These are phyloP conservation scores for Sequoiadendron giganteum DNA, from an alignment of 75 land plant genomes.

Conservation along the genomic window DNA sequence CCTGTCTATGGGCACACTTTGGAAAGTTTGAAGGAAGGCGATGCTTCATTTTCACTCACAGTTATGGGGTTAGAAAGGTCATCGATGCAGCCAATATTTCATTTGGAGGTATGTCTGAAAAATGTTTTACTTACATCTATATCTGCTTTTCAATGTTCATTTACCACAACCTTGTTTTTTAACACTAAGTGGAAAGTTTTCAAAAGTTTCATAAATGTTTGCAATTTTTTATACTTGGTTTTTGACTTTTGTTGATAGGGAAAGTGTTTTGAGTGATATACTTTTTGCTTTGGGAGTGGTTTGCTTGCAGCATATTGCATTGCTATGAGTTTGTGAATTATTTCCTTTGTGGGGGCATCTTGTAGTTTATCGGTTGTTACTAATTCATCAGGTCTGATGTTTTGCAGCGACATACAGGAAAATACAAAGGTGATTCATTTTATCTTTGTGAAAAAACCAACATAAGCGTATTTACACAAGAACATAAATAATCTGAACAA, in stretches of 20 bases:
- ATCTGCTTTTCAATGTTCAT: not conserved
- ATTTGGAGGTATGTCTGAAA: slow-evolving; percentile 32
- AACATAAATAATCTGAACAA: not conserved
- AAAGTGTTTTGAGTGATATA: not conserved
- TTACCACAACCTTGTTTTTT: too few relatives aligned
- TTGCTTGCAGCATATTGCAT: too few relatives aligned
- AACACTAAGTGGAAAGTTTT: not conserved
- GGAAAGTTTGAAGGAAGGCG: slow-evolving; percentile 36
- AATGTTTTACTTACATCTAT: not conserved
- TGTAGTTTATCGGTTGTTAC: not conserved
- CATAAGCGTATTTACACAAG: not conserved
- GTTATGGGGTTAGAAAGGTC: slow-evolving; percentile 50
- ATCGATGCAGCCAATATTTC: slow-evolving; percentile 53
- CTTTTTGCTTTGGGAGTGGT: too few relatives aligned
- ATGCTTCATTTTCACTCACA: slow-evolving; percentile 49
- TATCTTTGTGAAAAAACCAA: not conserved
- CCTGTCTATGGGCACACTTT: slow-evolving; percentile 45
- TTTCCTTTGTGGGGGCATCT: not conserved
- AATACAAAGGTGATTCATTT: not conserved
- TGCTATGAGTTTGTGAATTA: not conserved
- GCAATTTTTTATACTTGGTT: not conserved
- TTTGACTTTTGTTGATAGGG: not conserved
- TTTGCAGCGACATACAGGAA: not conserved
- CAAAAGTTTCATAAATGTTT: too few relatives aligned
- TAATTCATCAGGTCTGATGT: too few relatives aligned